Base-by-base conservation (phyloP, 805 yeast genomes). In the Starmerella bombi region DNA sequence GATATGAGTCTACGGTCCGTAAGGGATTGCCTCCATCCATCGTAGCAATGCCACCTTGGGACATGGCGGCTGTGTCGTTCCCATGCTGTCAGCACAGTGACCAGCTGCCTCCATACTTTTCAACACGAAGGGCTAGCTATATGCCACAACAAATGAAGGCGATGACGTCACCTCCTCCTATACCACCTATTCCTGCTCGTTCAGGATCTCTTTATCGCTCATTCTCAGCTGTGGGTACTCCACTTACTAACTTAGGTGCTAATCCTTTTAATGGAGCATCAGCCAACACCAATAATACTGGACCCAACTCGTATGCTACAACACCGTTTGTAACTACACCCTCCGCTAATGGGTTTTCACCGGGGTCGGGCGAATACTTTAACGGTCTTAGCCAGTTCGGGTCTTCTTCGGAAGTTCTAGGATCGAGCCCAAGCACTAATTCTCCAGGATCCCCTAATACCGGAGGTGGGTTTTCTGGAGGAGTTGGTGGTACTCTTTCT, bases 31-130 rank as follows among this genome's bases (percentile, higher is more conserved):
- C 74, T 1, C 58, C 68, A 6, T 65, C 67, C 0, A 61, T 81
- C 0, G 53, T 70, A 4, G 65, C 75, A 0, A 82, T 91, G 93
- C 63, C 72, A 3, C 66, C 74, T 0, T 54, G 44, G 43, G 48
- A 46, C 31, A 27, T 40, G 27, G 35, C 46, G 2, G 42, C 36
- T 2, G 41, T 40, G 12, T 14, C 40, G 3, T 42, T 45, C 20
- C 46, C 49, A 3, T 9, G 15, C 19, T 15, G 29, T 2, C 43
- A 38, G 34, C 15, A 19, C 25, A 14, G 23, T 5, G 35, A 32
- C 6, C 23, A 17, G 25, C 25, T 20, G 35, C 25, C 25, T 4
- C 35, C 35, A 8, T 4, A 20, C 27, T 15, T 10, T 6, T 9
- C 34, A 23, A 8, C 35, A 35, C 25, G 27, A 23, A 28, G 18